Conservation (phyloP, 257 asterid genomes). For the Penstemon newberryi region DNA sequence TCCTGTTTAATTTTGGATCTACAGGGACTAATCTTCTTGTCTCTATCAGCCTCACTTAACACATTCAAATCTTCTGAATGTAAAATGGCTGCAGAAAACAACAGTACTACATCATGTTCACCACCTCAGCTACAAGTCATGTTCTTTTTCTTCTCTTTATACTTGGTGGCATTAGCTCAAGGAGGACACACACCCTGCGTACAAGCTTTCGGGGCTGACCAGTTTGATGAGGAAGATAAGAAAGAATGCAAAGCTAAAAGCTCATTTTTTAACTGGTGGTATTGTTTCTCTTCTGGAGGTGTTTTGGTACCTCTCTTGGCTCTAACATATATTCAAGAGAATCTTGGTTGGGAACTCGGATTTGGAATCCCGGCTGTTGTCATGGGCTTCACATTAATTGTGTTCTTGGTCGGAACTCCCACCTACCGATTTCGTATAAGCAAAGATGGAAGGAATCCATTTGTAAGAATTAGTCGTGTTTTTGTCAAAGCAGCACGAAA, state of each 20-base stretch:
- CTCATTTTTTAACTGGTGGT: slow-evolving; percentile 50
- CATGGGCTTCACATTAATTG: slow-evolving; percentile 43
- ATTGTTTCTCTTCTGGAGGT: slow-evolving; percentile 32
- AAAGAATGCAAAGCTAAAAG: slow-evolving; percentile 37
- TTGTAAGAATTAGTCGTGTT: slow-evolving; percentile 29
- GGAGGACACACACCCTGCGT: slow-evolving; percentile 44
- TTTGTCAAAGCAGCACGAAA: slow-evolving; percentile 31
- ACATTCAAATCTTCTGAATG: slow-evolving; percentile 28
- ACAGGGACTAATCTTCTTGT: slow-evolving; percentile 28
- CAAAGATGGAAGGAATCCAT: slow-evolving; percentile 27
- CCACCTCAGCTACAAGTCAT: slow-evolving; percentile 21
- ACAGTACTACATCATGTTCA: slow-evolving; percentile 16
- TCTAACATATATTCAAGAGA: slow-evolving; percentile 55
- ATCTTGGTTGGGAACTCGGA: slow-evolving; percentile 59
- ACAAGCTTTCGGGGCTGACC: slow-evolving; percentile 44
- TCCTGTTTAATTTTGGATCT: slow-evolving; percentile 10
- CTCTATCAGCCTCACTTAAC: slow-evolving; percentile 35
- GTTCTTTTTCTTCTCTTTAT: slow-evolving; percentile 37
- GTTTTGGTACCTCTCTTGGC: slow-evolving; percentile 28
- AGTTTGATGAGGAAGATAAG: slow-evolving; percentile 34
- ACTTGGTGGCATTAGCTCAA: slow-evolving; percentile 39
- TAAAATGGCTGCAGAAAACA: slow-evolving; percentile 10
- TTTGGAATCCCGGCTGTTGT: slow-evolving; percentile 60
- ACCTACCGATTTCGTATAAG: slow-evolving; percentile 42
- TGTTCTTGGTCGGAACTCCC: slow-evolving; percentile 43